Base-by-base conservation (phyloP, 2,329 filamentous ascomycete genomes). In the Diplodia scrobiculata region DNA sequence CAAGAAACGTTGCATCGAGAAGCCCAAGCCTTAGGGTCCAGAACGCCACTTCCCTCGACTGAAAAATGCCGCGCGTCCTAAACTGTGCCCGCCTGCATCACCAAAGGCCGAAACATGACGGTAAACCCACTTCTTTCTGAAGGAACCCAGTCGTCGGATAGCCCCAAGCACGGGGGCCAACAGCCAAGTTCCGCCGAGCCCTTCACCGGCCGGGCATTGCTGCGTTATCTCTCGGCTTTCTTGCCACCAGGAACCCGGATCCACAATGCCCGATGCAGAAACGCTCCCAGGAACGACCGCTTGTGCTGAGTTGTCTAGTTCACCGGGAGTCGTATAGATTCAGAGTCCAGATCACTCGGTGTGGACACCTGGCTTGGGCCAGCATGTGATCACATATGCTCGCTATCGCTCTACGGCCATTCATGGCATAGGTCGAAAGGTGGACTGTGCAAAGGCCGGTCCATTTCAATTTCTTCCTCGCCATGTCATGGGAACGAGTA, bases 191-290 rank as follows among this genome's bases (percentile, higher is more conserved):
- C 21, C 25, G 48, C 10, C 47, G 19, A 50, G 25, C 9, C n/a
- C n/a, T 29, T 36, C 32, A 38, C 52, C 32, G 52, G 51, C 11
- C 34, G 52, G 52, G 34, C 52, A 38, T 55, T 32, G 38, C 14
- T 38, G 52, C 52, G 51, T 19, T 38, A 54, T 21, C 52, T 55
- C 52, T 55, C 52, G 52, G 52, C 52, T 9, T 55, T 36, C 34
- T 25, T 19, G n/a, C 34, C 52, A 55, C 36, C 32, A n/a, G n/a
- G n/a, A 19, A 19, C 9, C 41, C 13, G 9, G 41, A 19, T n/a
- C 41, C 11, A 19, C 19, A 45, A 45, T 7, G 41, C 41, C 41
- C 41, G 41, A 45, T 9, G 41, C 41, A 19, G n/a, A 45, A n/a
- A 0, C 1, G 2, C 7, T 3, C 41, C 19, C 41, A 19, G n/a